phyloP scores from a whole-genome alignment of 2,329 filamentous ascomycete genomes.

The Aaosphaeria pasadenensis region DNA sequence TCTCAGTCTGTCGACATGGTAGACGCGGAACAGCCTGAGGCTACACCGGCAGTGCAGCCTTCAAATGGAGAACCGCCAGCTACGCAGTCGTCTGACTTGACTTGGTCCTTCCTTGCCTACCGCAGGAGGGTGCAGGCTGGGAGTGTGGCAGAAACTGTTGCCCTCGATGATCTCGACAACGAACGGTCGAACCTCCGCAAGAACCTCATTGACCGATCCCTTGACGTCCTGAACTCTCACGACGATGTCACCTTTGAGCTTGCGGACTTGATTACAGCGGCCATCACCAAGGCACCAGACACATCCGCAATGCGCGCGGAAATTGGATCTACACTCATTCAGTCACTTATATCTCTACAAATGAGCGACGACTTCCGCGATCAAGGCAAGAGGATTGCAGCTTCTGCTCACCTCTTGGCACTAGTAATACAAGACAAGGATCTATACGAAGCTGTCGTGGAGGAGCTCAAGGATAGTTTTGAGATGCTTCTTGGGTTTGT shows the following conservation, averaged over 20 bases:
- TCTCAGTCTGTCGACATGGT: conserved; percentile 40
- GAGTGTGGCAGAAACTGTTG: conserved; percentile 45
- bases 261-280: conserved; percentile 77
- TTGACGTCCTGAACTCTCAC: conserved; percentile 87
- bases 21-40: conserved; percentile 20
- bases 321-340: conserved; percentile 77
- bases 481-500: conserved; percentile 75
- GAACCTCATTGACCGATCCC: conserved; percentile 80
- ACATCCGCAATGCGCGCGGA: conserved; percentile 63
- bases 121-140: conserved; percentile 29
- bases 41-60: conserved; percentile 8
- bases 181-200: conserved; percentile 70
- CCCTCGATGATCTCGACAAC: conserved; percentile 76
- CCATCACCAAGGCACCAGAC: conserved; percentile 61
- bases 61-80: conserved; percentile 16
- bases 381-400: conserved; percentile 70
- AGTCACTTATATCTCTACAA: conserved; percentile 71
- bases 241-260: conserved; percentile 88
- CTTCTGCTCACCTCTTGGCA: conserved; percentile 88
- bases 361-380: conserved; percentile 55
- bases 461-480: conserved; percentile 74
- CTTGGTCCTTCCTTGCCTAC: conserved; percentile 29
- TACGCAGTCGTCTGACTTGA: conserved; percentile 5
- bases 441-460: conserved; percentile 76
- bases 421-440: conserved; percentile 77